Conservation (phyloP, 2,329 filamentous ascomycete species). For the Xylaria sp. region DNA sequence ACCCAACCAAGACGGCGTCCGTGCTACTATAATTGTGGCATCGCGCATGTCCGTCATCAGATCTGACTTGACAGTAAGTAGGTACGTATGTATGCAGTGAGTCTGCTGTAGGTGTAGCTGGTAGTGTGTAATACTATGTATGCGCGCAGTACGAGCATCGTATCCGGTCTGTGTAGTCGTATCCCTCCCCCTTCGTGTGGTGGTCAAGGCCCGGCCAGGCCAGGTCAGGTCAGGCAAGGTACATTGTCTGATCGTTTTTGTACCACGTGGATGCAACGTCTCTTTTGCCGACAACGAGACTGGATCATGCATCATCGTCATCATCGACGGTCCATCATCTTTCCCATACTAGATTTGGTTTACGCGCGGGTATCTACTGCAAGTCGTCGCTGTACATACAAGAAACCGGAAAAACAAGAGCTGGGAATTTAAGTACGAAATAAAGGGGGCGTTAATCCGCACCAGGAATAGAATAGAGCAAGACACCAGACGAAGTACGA, state of each 20-base stretch:
- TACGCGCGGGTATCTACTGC: no score
- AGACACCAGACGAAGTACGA: no score
- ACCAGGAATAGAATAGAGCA: no score
- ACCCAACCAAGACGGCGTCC: background rate
- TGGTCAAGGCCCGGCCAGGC: background rate
- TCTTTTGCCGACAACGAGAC: conserved; percentile 1
- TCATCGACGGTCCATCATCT: background rate
- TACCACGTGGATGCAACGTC: conserved; percentile 12
- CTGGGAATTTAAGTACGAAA: no score
- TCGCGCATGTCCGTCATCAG: background rate
- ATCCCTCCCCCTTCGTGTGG: background rate
- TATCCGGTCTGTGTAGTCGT: background rate
- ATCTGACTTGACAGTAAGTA: background rate
- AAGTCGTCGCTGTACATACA: background rate
- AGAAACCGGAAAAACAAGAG: no score
- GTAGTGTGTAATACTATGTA: background rate
- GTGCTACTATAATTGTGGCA: background rate
- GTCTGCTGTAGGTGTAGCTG: background rate
- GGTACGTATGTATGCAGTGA: background rate
- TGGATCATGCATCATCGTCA: background rate
- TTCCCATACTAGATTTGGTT: no score
- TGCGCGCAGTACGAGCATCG: background rate
- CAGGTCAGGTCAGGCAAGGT: background rate
- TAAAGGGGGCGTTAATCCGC: no score
- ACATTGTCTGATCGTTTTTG: background rate